Evolutionary conservation across 805 yeast species (phyloP).

Genomic region (Yarrowia sp.): DNA sequence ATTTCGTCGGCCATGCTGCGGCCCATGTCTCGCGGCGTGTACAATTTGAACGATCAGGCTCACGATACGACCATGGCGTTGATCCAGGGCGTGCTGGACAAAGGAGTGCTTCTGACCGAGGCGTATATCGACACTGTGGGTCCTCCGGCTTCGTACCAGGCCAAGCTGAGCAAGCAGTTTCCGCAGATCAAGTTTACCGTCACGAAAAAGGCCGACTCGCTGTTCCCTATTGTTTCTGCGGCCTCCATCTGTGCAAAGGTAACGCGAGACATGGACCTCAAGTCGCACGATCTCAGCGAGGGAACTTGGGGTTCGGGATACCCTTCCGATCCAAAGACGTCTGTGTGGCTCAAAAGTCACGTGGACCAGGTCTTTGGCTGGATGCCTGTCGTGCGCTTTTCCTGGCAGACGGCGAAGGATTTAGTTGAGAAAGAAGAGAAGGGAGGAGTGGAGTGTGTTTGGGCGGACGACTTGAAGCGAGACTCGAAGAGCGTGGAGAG

Average conservation of each 20-base stretch:
- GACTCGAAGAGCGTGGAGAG: constrained; percentile 3
- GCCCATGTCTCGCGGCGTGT: constrained; percentile 50
- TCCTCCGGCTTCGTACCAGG: constrained; percentile 82
- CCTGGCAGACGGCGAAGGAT: constrained; percentile 92
- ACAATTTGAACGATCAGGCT: constrained; percentile 91
- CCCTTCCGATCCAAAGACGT: constrained; percentile 88
- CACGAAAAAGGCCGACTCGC: constrained; percentile 90
- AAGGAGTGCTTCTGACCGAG: constrained; percentile 63
- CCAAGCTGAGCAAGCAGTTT: constrained; percentile 64
- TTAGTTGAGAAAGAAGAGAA: constrained; percentile 55
- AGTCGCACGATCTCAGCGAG: constrained; percentile 29
- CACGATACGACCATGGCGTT: constrained; percentile 88
- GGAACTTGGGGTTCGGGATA: constrained; percentile 82
- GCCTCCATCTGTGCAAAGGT: constrained; percentile 97
- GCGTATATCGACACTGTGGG: constrained; percentile 96
- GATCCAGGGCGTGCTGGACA: constrained; percentile 60
- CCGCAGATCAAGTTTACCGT: constrained; percentile 75
- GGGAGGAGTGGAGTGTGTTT: constrained; percentile 48
- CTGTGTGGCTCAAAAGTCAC: constrained; percentile 62
- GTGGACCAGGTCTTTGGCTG: constrained; percentile 83
- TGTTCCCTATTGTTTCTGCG: constrained; percentile 87
- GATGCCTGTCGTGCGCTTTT: constrained; percentile 72
- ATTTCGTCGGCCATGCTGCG: constrained; percentile 86
- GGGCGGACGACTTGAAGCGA: constrained; percentile 50
- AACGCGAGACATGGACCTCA: constrained; percentile 72